Evolutionary conservation across 257 asterid species (phyloP).

Genomic region (Plantago ovata): DNA sequence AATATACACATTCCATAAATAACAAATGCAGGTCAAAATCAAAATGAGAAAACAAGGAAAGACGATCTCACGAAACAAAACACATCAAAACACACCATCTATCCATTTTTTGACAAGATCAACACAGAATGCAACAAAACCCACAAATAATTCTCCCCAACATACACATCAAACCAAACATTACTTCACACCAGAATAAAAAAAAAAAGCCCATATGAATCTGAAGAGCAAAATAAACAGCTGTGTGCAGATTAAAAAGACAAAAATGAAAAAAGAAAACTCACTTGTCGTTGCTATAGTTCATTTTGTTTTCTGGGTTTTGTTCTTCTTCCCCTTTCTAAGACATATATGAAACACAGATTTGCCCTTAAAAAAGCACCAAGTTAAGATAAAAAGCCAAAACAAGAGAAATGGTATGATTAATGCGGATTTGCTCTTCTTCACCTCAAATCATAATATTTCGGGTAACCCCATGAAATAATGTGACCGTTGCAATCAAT

Average conservation of each 20-base stretch:
- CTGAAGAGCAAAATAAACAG: not conserved
- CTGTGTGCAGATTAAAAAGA: no score
- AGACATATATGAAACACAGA: no score
- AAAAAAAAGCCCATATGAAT: conserved; percentile 4
- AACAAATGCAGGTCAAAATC: conserved; percentile 12
- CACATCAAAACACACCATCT: no score
- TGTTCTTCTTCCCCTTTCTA: conserved; percentile 8
- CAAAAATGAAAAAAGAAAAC: conserved; percentile 26
- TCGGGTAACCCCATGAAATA: no score
- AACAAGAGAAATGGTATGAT: no score
- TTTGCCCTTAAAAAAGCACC: no score
- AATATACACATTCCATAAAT: not conserved
- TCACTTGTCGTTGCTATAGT: conserved; percentile 45
- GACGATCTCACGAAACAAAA: no score
- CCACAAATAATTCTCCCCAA: conserved; percentile 9
- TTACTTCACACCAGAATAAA: conserved; percentile 4
- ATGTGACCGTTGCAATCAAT: no score
- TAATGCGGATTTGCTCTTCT: no score
- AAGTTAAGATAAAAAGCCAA: no score
- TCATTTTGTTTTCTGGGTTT: conserved; percentile 29
- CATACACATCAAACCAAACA: not conserved
- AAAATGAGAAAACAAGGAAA: conserved; percentile 1
- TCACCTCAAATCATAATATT: no score
- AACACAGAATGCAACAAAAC: conserved; percentile 22
- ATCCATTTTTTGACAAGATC: conserved; percentile 1